Percentiles rank a stretch among this genome's conserved stretches.
phyloP scores from a whole-genome alignment of 768 basidiomycete species.

The Tylopilus sp. region DNA sequence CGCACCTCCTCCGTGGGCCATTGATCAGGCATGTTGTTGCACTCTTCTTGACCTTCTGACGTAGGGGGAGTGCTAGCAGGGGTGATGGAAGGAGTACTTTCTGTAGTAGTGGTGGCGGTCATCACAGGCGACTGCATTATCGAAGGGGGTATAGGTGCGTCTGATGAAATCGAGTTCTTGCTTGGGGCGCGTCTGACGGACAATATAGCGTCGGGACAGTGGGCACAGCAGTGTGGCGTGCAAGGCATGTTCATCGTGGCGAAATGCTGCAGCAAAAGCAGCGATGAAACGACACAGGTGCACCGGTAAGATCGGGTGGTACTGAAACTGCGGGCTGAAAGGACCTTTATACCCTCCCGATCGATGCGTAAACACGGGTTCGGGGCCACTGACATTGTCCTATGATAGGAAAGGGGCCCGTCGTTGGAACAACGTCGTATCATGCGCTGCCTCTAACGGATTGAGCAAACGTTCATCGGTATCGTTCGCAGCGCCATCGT shows the following conservation, averaged over 20 bases:
- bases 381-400: background rate
- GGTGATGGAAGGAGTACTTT: background rate
- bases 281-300: background rate
- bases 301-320: background rate
- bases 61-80: background rate
- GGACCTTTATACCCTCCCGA: conserved; percentile 1
- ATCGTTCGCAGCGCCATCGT: background rate
- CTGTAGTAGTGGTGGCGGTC: background rate
- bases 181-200: background rate
- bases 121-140: background rate
- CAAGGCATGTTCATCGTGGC: background rate
- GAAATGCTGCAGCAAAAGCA: background rate
- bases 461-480: background rate
- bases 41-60: background rate
- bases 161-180: background rate
- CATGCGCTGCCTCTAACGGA: background rate
- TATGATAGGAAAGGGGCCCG: background rate
- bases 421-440: background rate
- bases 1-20: background rate
- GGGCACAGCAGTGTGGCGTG: background rate
- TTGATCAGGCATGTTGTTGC: background rate
- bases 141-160: background rate
- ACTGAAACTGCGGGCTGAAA: background rate
- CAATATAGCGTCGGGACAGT: background rate
- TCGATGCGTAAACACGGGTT: background rate